A percentile compares a stretch with the other conserved stretches of the same genome.
These are phyloP conservation scores for Hypoxylon fuscum DNA, from an alignment of 495 filamentous ascomycete genomes.

Conservation along the genomic window DNA sequence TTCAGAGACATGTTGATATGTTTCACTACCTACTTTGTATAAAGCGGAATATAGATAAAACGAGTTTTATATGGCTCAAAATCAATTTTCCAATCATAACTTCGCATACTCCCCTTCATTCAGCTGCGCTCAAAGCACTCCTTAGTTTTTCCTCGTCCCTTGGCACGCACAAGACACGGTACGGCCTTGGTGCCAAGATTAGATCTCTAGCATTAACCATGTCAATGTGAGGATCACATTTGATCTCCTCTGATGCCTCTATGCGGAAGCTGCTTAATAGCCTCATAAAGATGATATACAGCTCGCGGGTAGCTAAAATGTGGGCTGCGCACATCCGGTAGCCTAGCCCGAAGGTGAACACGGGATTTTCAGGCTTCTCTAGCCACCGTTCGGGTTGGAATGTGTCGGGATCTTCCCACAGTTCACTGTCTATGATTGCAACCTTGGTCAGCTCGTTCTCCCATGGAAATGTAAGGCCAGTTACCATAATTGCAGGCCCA, in stretches of 20 bases:
- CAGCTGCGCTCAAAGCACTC: constrained; percentile 38
- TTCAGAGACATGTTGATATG: no score
- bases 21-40: no score
- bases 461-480: constrained; percentile 33
- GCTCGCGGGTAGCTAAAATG: constrained; percentile 68
- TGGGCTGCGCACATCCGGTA: constrained; percentile 74
- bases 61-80: no score
- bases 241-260: constrained; percentile 56
- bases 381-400: constrained; percentile 71
- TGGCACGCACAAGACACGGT: constrained; percentile 65
- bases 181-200: constrained; percentile 64
- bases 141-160: constrained; percentile 54
- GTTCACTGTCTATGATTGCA: constrained; percentile 55
- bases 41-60: no score
- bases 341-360: constrained; percentile 70
- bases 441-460: background rate
- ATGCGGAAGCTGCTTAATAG: constrained; percentile 67
- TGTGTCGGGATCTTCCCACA: constrained; percentile 66
- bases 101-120: constrained; percentile 9
- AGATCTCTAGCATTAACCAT: constrained; percentile 66
- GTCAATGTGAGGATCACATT: constrained; percentile 64
- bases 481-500: constrained; percentile 71
- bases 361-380: constrained; percentile 67
- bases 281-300: constrained; percentile 72
- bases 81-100: no score